Conservation (phyloP, 768 basidiomycete species). For the Rhizopogon sp. region DNA sequence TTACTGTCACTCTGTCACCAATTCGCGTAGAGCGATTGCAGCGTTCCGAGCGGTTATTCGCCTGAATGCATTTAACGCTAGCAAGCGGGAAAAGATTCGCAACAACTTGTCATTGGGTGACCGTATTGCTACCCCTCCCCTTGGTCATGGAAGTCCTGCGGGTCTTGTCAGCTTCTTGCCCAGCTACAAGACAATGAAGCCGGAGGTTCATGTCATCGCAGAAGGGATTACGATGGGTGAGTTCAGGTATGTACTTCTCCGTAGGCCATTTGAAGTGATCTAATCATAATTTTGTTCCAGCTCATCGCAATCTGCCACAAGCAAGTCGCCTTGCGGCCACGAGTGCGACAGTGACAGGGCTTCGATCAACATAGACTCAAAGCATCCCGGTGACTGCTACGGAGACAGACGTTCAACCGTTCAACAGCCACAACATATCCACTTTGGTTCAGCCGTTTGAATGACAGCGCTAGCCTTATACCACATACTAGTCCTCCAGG, state of each 20-base stretch:
- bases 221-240: constrained; percentile 59
- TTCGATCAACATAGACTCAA: neutral
- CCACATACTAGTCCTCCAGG: neutral
- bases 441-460: neutral
- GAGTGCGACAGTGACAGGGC: neutral
- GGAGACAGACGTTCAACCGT: neutral
- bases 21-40: constrained; percentile 39
- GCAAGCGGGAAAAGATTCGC: neutral
- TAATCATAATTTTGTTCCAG: neutral
- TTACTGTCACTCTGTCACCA: constrained; percentile 1
- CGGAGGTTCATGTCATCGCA: constrained; percentile 48
- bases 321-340: neutral
- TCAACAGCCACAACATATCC: neutral
- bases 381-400: neutral
- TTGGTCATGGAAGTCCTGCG: neutral
- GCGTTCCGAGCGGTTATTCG: constrained; percentile 68
- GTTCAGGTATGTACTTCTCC: constrained; percentile 28
- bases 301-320: neutral
- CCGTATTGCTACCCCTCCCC: neutral
- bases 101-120: neutral
- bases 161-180: constrained; percentile 6
- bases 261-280: neutral
- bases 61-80: constrained; percentile 48
- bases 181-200: neutral
- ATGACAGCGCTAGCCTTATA: too few species aligned